Conservation (phyloP, 106 monocot species). For the Apostasia ramifera region DNA sequence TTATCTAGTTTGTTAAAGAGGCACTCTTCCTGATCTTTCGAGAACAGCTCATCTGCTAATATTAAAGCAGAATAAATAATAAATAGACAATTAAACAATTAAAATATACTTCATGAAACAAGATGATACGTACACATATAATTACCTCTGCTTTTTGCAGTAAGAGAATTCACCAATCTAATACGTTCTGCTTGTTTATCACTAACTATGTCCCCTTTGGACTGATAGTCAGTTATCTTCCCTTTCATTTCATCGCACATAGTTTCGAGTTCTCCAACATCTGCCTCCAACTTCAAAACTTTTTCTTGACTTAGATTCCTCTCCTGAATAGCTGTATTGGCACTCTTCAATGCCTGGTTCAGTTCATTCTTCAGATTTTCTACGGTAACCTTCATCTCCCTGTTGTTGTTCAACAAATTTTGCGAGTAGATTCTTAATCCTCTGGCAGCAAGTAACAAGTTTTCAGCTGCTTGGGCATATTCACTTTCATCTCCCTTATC, state of each 20-base stretch:
- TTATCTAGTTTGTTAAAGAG: slow-evolving; percentile 60
- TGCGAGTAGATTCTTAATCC: slow-evolving; percentile 29
- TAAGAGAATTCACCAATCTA: slow-evolving; percentile 23
- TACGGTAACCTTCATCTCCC: slow-evolving; percentile 11
- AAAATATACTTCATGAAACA: not conserved
- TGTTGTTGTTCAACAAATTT: slow-evolving; percentile 29
- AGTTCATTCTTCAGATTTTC: slow-evolving; percentile 40
- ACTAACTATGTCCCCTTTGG: slow-evolving; percentile 28
- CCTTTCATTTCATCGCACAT: slow-evolving; percentile 41
- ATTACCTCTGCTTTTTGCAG: slow-evolving; percentile 47
- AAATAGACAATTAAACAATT: slow-evolving; percentile 1
- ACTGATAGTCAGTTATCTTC: slow-evolving; percentile 46
- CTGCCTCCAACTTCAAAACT: slow-evolving; percentile 37
- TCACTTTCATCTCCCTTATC: slow-evolving; percentile 7
- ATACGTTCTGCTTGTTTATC: slow-evolving; percentile 47
- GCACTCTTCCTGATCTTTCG: slow-evolving; percentile 35
- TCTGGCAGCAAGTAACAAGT: slow-evolving; percentile 29
- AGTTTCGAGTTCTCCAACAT: slow-evolving; percentile 36
- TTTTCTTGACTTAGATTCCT: slow-evolving; percentile 29
- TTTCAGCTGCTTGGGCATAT: slow-evolving; percentile 27
- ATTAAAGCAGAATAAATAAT: slow-evolving; percentile 25
- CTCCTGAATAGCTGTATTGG: slow-evolving; percentile 40
- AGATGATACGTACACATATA: slow-evolving; percentile 1
- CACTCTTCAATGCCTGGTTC: slow-evolving; percentile 32
- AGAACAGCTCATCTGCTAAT: slow-evolving; percentile 20